Conservation (phyloP, 2,329 filamentous ascomycete genomes). For the Triangularia setosa region DNA sequence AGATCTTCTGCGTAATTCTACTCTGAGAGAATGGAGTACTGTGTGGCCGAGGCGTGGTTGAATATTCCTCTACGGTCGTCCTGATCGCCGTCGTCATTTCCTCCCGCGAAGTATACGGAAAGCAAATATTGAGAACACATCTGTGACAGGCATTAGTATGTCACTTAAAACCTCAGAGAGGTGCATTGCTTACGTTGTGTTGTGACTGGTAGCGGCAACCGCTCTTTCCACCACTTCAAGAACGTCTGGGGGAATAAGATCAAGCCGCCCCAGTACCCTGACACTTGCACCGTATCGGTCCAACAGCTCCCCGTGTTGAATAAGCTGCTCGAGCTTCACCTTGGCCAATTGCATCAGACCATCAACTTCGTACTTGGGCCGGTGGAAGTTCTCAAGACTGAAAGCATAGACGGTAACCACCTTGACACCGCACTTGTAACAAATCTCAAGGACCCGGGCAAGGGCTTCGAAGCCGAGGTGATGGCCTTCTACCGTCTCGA, state of each 20-base stretch:
- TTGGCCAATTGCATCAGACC: constrained; percentile 97
- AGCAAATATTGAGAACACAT: constrained; percentile 82
- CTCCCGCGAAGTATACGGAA: constrained; percentile 92
- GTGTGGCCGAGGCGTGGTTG: constrained; percentile 61
- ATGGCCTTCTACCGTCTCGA: constrained; percentile 95
- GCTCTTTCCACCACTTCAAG: constrained; percentile 83
- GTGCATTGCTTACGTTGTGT: constrained; percentile 58
- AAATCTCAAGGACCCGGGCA: constrained; percentile 80
- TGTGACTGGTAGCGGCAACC: constrained; percentile 80
- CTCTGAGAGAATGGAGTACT: constrained; percentile 79
- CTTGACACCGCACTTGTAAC: constrained; percentile 95
- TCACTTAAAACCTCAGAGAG: no score
- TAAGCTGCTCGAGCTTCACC: constrained; percentile 85
- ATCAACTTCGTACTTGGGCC: constrained; percentile 93
- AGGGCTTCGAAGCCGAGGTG: constrained; percentile 94
- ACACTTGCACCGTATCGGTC: constrained; percentile 89
- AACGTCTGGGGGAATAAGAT: constrained; percentile 82
- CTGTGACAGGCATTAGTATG: constrained; percentile 32
- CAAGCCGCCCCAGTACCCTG: constrained; percentile 77
- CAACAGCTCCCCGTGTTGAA: constrained; percentile 87
- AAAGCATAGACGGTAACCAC: constrained; percentile 98
- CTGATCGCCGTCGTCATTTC: constrained; percentile 91
- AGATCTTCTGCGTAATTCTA: constrained; percentile 81
- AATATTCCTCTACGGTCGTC: constrained; percentile 82
- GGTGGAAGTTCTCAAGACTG: constrained; percentile 98